A percentile compares a stretch with the other conserved stretches of the same genome.
phyloP scores from a whole-genome alignment of 768 basidiomycete species.

The Termitomyces sp. region DNA sequence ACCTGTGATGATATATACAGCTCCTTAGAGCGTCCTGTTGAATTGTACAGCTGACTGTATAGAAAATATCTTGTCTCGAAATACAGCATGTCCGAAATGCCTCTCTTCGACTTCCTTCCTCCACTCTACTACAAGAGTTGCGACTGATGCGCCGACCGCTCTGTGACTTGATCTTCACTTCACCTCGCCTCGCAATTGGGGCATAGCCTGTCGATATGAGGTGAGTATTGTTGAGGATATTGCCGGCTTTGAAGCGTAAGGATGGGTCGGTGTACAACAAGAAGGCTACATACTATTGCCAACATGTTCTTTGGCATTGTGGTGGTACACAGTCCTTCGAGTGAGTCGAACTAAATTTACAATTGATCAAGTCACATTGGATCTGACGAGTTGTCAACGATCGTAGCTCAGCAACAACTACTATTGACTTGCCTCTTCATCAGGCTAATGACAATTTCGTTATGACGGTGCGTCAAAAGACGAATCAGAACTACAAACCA shows the following conservation, averaged over 20 bases:
- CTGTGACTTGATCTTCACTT: not conserved
- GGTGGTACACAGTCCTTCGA: conserved; percentile 47
- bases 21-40: not conserved
- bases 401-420: not conserved
- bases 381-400: conserved; percentile 38
- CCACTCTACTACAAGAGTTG: not conserved
- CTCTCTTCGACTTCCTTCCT: not conserved
- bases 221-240: conserved; percentile 67
- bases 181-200: conserved; percentile 38
- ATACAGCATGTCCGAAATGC: conserved; percentile 9
- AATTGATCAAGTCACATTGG: conserved; percentile 54
- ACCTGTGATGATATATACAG: not conserved
- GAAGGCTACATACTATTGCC: conserved; percentile 60
- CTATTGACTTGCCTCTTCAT: conserved; percentile 45
- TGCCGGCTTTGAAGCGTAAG: conserved; percentile 41
- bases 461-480: conserved; percentile 2
- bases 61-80: conserved; percentile 4
- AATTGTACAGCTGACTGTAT: not conserved
- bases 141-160: not conserved
- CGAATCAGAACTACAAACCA: conserved; percentile 34
- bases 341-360: conserved; percentile 64
- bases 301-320: conserved; percentile 53
- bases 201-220: conserved; percentile 59
- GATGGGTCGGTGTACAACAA: not conserved
- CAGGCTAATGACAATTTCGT: conserved; percentile 36